Evolutionary conservation across 169 alveolate species (phyloP).

Genomic region (Eimeria acervulina): DNA sequence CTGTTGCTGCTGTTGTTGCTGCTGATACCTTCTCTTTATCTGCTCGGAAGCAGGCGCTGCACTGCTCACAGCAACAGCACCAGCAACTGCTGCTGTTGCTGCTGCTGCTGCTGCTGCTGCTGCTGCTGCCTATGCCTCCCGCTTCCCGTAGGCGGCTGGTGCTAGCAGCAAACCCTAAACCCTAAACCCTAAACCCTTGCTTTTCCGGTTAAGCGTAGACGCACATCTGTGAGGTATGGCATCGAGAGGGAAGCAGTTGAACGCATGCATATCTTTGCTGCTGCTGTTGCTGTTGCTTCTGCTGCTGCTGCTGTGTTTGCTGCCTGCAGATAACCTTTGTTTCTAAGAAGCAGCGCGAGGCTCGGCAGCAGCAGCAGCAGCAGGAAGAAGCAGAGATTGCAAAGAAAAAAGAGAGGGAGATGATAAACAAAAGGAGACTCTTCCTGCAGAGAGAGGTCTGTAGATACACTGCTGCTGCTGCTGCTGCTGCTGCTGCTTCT

Average conservation of each 20-base stretch:
- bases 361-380: constrained; percentile 12
- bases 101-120: not conserved
- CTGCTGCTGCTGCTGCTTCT: too few relatives aligned
- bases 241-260: too few relatives aligned
- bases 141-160: too few relatives aligned
- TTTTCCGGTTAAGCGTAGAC: too few relatives aligned
- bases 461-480: too few relatives aligned
- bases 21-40: not conserved
- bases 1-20: not conserved
- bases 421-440: constrained; percentile 53
- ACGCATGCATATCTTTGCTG: too few relatives aligned
- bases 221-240: too few relatives aligned
- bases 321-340: constrained; percentile 69
- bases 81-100: not conserved
- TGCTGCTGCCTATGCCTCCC: not conserved
- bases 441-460: constrained; percentile 72
- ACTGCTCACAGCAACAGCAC: too few relatives aligned
- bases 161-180: not conserved
- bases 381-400: constrained; percentile 8
- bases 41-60: too few relatives aligned
- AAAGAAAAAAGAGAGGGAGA: constrained; percentile 33
- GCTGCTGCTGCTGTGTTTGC: constrained; percentile 10
- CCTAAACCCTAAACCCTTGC: not conserved
- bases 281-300: not conserved
- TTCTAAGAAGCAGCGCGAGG: constrained; percentile 63